phyloP scores from a whole-genome alignment of 352 stramenopile genomes.

The Phytopythium chamaehyphon region DNA sequence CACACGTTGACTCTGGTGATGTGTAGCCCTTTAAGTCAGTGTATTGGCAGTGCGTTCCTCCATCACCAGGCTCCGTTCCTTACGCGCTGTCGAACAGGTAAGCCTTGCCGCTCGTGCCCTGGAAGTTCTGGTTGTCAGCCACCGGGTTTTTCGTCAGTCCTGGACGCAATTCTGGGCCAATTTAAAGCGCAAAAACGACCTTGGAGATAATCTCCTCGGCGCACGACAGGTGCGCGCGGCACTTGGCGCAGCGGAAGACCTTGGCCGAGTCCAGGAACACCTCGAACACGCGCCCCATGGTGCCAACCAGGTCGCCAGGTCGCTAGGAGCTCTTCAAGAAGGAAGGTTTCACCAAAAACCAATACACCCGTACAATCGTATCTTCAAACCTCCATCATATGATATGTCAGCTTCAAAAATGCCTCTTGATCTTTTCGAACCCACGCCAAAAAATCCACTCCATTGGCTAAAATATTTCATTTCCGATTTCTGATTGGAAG shows the following conservation, averaged over 20 bases:
- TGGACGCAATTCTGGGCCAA: too few species aligned
- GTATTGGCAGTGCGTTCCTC: neutral
- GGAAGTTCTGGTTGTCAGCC: constrained; percentile 54
- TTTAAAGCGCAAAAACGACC: too few species aligned
- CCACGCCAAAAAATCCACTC: too few species aligned
- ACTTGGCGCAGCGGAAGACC: constrained; percentile 90
- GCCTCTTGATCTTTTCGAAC: too few species aligned
- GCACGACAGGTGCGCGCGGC: constrained; percentile 87
- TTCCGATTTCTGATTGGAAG: too few species aligned
- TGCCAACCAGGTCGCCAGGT: neutral
- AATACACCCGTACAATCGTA: too few species aligned
- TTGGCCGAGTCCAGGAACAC: constrained; percentile 89
- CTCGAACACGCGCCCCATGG: constrained; percentile 84
- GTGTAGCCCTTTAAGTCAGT: neutral
- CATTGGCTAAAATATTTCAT: neutral
- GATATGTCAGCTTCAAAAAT: constrained; percentile 4
- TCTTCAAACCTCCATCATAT: constrained; percentile 2
- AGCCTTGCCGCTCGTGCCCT: constrained; percentile 81
- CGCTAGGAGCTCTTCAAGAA: too few species aligned
- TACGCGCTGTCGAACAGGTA: constrained; percentile 92
- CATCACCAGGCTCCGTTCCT: neutral
- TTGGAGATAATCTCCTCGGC: constrained; percentile 95
- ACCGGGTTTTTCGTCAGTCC: neutral
- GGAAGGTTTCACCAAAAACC: too few species aligned
- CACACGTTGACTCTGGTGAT: constrained; percentile 79